A percentile compares a stretch with the other conserved stretches of the same genome.
These are phyloP conservation scores for Trametes maxima DNA, from an alignment of 768 basidiomycete species.

Conservation along the genomic window DNA sequence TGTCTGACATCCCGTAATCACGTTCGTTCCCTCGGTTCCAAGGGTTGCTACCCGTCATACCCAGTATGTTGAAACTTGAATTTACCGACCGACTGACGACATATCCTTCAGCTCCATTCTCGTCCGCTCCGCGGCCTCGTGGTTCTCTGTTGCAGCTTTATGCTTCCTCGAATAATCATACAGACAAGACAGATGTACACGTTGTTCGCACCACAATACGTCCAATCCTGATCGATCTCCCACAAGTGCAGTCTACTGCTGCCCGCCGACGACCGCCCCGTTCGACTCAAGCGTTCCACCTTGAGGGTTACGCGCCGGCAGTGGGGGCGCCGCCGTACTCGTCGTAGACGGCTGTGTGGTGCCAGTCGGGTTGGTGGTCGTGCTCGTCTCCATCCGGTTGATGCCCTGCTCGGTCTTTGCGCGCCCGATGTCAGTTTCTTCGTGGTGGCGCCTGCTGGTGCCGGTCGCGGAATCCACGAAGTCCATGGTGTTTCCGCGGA, in stretches of 20 bases:
- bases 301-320: background rate
- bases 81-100: too few relatives aligned
- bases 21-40: too few relatives aligned
- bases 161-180: too few relatives aligned
- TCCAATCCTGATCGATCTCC: too few relatives aligned
- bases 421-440: constrained; percentile 24
- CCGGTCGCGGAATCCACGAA: constrained; percentile 27
- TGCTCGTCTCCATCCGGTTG: constrained; percentile 14
- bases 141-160: too few relatives aligned
- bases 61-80: too few relatives aligned
- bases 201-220: too few relatives aligned
- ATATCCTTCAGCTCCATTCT: too few relatives aligned
- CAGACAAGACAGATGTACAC: too few relatives aligned
- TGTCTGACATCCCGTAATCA: too few relatives aligned
- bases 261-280: background rate
- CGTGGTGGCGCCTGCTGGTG: constrained; percentile 19
- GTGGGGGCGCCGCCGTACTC: background rate
- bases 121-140: too few relatives aligned
- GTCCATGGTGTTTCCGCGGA: constrained; percentile 27
- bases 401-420: constrained; percentile 22
- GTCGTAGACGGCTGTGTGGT: background rate
- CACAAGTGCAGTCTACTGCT: background rate
- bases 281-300: background rate
- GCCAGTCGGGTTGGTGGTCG: background rate
- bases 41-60: too few relatives aligned